Conservation (phyloP, 495 filamentous ascomycete genomes). For the Penicillium bovifimosum region DNA sequence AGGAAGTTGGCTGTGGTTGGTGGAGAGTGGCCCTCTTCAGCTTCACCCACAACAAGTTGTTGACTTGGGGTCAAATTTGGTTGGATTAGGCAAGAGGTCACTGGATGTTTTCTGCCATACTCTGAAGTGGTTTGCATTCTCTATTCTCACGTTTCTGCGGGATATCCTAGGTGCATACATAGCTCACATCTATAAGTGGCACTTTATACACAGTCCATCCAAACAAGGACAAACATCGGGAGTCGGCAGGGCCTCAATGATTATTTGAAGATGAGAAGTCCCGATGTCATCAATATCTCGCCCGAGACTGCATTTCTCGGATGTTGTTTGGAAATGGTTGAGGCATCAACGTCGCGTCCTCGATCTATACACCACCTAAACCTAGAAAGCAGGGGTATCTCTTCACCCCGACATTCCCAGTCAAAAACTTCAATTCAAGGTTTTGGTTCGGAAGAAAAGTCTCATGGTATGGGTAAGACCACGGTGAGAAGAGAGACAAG, state of each 20-base stretch:
- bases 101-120: not conserved
- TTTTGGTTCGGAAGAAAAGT: not conserved
- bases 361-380: too few relatives aligned
- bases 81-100: not conserved
- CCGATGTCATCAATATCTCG: slow-evolving; percentile 19
- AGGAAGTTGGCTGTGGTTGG: slow-evolving; percentile 25
- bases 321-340: not conserved
- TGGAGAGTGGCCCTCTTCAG: slow-evolving; percentile 19
- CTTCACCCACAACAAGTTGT: slow-evolving; percentile 26
- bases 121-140: not conserved
- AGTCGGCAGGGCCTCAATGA: slow-evolving; percentile 6
- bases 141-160: not conserved
- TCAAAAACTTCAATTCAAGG: not conserved
- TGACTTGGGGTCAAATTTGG: not conserved
- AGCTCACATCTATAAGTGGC: not conserved
- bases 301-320: not conserved
- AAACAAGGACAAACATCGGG: not conserved
- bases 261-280: slow-evolving; percentile 13
- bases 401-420: not conserved
- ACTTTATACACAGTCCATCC: not conserved
- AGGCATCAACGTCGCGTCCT: slow-evolving; percentile 1
- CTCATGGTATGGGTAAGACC: slow-evolving; percentile 13
- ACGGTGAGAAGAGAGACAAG: slow-evolving; percentile 1
- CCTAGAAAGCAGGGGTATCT: not conserved
- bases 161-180: not conserved